Base-by-base conservation (phyloP, 768 basidiomycete species). In the Trametes sanguinea region DNA sequence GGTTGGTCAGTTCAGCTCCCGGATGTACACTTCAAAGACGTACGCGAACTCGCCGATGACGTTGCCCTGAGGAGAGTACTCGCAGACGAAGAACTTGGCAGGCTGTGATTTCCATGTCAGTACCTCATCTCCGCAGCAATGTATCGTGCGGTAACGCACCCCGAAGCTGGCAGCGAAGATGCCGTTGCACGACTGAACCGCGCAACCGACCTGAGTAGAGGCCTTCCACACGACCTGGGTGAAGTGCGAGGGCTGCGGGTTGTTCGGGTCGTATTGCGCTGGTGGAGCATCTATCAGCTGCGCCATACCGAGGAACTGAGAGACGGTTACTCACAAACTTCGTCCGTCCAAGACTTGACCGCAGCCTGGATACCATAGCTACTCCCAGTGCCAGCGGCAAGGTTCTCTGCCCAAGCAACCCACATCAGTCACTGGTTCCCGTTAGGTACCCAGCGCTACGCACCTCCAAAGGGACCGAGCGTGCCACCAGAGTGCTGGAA, bases 401-500 rank as follows among this genome's bases (percentile, higher is more conserved):
- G 73, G 67, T 92, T 91, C 75, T 91, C 89, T 87, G 69, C n/a
- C 65, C 30, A 40, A 14, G 0, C n/a, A 1, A 27, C 27, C n/a
- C n/a, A 45, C 22, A 61, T 45, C 14, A 33, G 32, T 29, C 33
- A 4, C 10, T 3, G 14, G 42, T n/a, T 3, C 16, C 10, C 2
- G 16, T 8, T 32, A 6, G 35, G 35, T 11, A 37, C 35, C 6
- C 6, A 37, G 35, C 35, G 11, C n/a, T n/a, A 59, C 66, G 65
- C 61, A 87, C 85, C 87, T 70, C 89, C 90, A 63, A 79, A 83
- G 2, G 79, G 76, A 4, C 89, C 89, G 35, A 90, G 80, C 29
- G 76, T 72, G 30, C 89, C 89, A 22, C 82, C 82, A 13, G 88
- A 89, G 70, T 94, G 92, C 64, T 84, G 35, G 72, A 88, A 90